Evolutionary conservation across 139 green algal genomes (phyloP), one percentile per base, ranked within the genome.

Genomic region (Desmodesmus armatus): DNA sequence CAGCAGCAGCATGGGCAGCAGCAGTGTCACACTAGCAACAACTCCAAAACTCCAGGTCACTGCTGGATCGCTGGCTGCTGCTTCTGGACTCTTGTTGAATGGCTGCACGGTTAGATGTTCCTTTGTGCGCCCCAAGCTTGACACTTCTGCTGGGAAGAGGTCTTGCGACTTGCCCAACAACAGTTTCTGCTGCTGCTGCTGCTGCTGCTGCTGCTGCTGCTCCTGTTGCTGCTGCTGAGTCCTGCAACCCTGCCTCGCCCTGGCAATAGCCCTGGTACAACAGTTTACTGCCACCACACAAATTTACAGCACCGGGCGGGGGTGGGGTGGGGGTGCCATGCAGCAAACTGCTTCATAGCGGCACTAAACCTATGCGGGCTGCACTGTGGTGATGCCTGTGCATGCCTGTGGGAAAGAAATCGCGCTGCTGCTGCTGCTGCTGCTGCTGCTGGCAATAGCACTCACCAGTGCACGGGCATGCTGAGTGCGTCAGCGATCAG

Each of bases 381-480:
- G n/a, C n/a, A n/a, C n/a, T n/a, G n/a, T n/a, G n/a, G n/a, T n/a
- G n/a, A n/a, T n/a, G n/a, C n/a, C n/a, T n/a, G n/a, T n/a, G n/a
- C n/a, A n/a, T n/a, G n/a, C n/a, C n/a, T n/a, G n/a, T n/a, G n/a
- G n/a, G n/a, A n/a, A n/a, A n/a, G n/a, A n/a, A n/a, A n/a, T n/a
- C n/a, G n/a, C n/a, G 47, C 47, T 58, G 47, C 53, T 63, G 53
- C 53, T n/a, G 53, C 53, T 9, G 58, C 23, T 35, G 58, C 25
- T 19, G 58, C 17, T 23, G 0, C 2, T 35, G n/a, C 25, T 93
- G 87, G 55, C 91, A 91, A 70, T 91, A 93, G 70, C n/a, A n/a
- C n/a, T n/a, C n/a, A n/a, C n/a, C 89, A 92, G 80, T 94, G 91
- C 17, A 94, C 91, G 5, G 91, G 91, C 91, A 94, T 94, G 66